These are phyloP conservation scores for Chrysopogon serrulatus DNA, from an alignment of 176 grass and related monocot genomes.

Conservation along the genomic window DNA sequence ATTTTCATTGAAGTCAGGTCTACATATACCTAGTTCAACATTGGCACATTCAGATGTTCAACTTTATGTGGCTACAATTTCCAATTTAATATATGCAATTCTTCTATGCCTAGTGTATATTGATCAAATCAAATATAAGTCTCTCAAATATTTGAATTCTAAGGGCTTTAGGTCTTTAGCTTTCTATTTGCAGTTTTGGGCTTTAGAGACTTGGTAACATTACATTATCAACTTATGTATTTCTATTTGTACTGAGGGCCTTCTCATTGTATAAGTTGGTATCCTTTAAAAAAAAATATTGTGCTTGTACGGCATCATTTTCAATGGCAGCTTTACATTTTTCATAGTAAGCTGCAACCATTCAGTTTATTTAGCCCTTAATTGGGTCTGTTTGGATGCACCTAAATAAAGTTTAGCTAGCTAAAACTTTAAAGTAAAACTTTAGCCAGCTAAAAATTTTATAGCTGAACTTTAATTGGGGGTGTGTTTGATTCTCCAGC, in stretches of 20 bases:
- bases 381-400: too few species aligned
- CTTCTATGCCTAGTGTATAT: not conserved
- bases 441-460: too few species aligned
- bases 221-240: not conserved
- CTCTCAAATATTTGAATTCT: not conserved
- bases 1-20: constrained; percentile 5
- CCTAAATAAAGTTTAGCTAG: too few species aligned
- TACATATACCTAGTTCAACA: constrained; percentile 28
- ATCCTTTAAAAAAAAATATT: not conserved
- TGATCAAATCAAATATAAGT: not conserved
- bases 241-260: not conserved
- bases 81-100: not conserved
- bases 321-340: not conserved
- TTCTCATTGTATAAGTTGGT: not conserved
- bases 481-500: too few species aligned
- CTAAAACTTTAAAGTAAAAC: too few species aligned
- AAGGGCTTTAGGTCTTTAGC: not conserved
- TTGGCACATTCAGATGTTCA: constrained; percentile 21
- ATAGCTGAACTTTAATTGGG: too few species aligned
- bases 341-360: not conserved
- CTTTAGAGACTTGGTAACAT: not conserved
- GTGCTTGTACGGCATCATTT: not conserved
- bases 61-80: not conserved
- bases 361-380: too few species aligned
- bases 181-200: not conserved